Evolutionary conservation across 2,329 filamentous ascomycete genomes (phyloP).

Genomic region (Grosmannia huntii): DNA sequence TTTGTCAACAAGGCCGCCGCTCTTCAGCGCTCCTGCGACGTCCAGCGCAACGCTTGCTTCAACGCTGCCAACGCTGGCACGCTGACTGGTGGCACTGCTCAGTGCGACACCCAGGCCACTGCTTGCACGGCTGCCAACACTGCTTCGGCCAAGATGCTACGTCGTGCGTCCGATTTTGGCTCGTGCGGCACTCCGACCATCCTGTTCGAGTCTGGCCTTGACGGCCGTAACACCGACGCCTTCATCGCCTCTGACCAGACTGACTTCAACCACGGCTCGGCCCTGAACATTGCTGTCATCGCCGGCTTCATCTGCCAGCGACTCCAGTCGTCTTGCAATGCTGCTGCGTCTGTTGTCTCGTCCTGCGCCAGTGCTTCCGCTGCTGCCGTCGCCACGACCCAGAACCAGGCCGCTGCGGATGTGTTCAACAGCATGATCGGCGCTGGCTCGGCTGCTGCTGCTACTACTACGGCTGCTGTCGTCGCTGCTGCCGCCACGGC

Average conservation of each 20-base stretch:
- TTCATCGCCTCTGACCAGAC: conserved; percentile 28
- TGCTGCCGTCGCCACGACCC: conserved; percentile 15
- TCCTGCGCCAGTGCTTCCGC: conserved; percentile 16
- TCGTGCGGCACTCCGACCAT: conserved; percentile 28
- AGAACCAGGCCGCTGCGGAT: conserved; percentile 21
- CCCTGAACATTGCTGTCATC: conserved; percentile 32
- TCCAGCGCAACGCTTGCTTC: conserved; percentile 32
- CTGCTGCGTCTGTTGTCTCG: conserved; percentile 15
- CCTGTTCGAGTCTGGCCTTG: conserved; percentile 28
- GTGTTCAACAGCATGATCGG: conserved; percentile 20
- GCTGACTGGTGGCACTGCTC: conserved; percentile 17
- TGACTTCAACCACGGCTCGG: conserved; percentile 33
- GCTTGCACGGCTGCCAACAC: conserved; percentile 13
- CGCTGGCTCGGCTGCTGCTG: conserved; percentile 8
- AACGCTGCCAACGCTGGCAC: conserved; percentile 25
- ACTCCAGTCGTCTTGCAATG: conserved; percentile 22
- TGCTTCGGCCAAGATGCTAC: conserved; percentile 9
- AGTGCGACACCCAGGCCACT: conserved; percentile 25
- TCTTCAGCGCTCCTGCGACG: conserved; percentile 28
- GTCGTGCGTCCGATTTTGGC: conserved; percentile 22
- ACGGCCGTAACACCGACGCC: conserved; percentile 27
- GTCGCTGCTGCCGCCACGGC: conserved; percentile 3
- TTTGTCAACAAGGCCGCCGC: conserved; percentile 28
- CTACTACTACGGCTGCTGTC: conserved; percentile 3
- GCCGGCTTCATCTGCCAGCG: conserved; percentile 34